Evolutionary conservation across 1,139 yeast genomes (phyloP).

Genomic region (Kodamaea ohmeri): DNA sequence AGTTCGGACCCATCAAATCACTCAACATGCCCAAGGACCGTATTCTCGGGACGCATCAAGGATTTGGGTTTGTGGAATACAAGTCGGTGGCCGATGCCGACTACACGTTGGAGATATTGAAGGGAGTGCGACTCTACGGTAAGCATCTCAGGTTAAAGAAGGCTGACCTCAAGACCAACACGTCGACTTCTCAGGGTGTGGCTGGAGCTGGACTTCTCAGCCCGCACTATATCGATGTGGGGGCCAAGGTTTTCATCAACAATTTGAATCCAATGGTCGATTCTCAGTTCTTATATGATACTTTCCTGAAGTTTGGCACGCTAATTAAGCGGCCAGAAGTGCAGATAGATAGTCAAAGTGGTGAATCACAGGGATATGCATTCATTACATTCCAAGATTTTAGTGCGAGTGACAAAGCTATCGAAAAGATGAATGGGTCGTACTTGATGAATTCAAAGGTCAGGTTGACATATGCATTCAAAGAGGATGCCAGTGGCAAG

Average conservation of each 20-base stretch:
- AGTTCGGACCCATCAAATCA: slow-evolving; percentile 74
- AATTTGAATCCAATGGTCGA: slow-evolving; percentile 71
- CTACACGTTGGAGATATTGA: slow-evolving; percentile 62
- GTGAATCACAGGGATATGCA: slow-evolving; percentile 62
- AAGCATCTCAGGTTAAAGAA: slow-evolving; percentile 60
- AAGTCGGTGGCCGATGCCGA: slow-evolving; percentile 60
- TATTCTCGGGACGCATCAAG: slow-evolving; percentile 68
- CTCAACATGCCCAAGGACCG: slow-evolving; percentile 81
- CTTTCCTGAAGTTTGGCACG: slow-evolving; percentile 72
- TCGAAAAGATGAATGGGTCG: slow-evolving; percentile 66
- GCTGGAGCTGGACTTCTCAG: slow-evolving; percentile 14
- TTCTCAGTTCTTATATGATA: slow-evolving; percentile 51
- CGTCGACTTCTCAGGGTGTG: slow-evolving; percentile 2
- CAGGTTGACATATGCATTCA: slow-evolving; percentile 67
- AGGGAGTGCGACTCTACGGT: slow-evolving; percentile 64
- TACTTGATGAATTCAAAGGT: slow-evolving; percentile 66
- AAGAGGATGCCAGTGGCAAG: slow-evolving; percentile 51
- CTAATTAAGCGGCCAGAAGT: slow-evolving; percentile 53
- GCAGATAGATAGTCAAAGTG: slow-evolving; percentile 47
- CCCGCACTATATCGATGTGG: slow-evolving; percentile 46
- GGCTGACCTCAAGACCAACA: slow-evolving; percentile 30
- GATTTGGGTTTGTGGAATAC: slow-evolving; percentile 86
- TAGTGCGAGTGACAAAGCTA: slow-evolving; percentile 69
- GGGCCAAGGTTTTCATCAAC: slow-evolving; percentile 75
- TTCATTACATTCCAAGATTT: slow-evolving; percentile 61